A percentile compares a stretch with the other conserved stretches of the same genome.
phyloP scores from a whole-genome alignment of 2,329 filamentous ascomycete genomes.

The Fusarium tricinctum region DNA sequence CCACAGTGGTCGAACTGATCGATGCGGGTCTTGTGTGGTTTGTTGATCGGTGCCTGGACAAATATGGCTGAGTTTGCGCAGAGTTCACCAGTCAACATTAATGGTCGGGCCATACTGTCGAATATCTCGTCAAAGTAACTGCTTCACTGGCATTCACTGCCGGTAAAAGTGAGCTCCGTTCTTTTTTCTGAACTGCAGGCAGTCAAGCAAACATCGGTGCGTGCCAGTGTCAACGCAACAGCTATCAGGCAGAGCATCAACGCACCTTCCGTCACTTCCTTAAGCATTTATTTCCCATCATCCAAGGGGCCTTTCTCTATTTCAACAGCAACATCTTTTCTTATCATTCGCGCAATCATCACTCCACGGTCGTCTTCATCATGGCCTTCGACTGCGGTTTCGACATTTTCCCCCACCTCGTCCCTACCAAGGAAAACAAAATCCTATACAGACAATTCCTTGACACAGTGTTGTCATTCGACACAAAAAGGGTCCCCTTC shows the following conservation, averaged over 20 bases:
- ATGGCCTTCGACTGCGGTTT: conserved; percentile 22
- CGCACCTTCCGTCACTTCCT: not conserved
- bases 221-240: not conserved
- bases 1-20: too few species aligned
- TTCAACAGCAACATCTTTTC: too few species aligned
- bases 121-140: not conserved
- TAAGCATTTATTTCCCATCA: not conserved
- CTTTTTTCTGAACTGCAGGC: not conserved
- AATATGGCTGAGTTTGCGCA: too few species aligned
- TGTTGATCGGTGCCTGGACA: too few species aligned
- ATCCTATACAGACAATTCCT: conserved; percentile 3
- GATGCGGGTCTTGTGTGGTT: too few species aligned
- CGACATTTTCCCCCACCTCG: conserved; percentile 18
- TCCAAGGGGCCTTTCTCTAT: not conserved
- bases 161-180: not conserved
- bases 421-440: not conserved
- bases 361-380: not conserved
- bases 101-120: too few species aligned
- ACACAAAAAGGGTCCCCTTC: not conserved
- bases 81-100: too few species aligned
- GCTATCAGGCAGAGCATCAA: not conserved
- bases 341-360: too few species aligned
- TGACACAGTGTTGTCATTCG: not conserved
- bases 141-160: not conserved
- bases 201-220: not conserved